Conservation (phyloP, 306 rosid species). For the Comarum palustre region DNA sequence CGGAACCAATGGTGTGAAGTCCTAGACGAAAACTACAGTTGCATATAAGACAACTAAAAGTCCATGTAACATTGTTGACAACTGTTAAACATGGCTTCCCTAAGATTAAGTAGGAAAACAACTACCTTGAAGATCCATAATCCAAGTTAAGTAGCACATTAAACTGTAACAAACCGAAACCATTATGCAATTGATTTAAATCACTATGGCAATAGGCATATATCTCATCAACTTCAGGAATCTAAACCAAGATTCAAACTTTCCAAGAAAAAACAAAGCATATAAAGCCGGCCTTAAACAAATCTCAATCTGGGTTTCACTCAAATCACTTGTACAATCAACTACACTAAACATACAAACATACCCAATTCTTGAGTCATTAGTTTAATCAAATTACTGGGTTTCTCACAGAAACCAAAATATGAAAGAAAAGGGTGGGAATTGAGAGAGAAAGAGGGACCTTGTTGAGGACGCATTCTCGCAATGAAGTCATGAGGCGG, state of each 20-base stretch:
- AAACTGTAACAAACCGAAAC: not conserved
- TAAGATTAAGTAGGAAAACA: not conserved
- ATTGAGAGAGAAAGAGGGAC: conserved; percentile 30
- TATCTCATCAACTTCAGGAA: not conserved
- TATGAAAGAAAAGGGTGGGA: not conserved
- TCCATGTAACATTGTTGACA: not conserved
- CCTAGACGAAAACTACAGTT: not conserved
- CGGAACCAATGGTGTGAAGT: not conserved
- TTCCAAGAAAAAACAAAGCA: not conserved
- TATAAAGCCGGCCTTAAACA: not conserved
- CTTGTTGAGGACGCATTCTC: conserved; percentile 68
- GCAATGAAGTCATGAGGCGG: conserved; percentile 56
- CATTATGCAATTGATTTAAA: not conserved
- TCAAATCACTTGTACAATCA: not conserved
- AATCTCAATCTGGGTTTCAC: conserved; percentile 16
- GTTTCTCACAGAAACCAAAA: not conserved
- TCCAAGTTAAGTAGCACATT: not conserved
- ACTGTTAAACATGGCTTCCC: not conserved
- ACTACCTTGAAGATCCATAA: not conserved
- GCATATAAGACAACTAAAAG: not conserved
- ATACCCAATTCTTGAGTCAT: not conserved
- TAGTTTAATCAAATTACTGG: not conserved
- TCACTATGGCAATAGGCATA: not conserved
- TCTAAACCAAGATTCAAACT: not conserved
- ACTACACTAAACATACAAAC: not conserved